phyloP scores from a whole-genome alignment of 2,329 filamentous ascomycete species.

The Trichoderma gracile region DNA sequence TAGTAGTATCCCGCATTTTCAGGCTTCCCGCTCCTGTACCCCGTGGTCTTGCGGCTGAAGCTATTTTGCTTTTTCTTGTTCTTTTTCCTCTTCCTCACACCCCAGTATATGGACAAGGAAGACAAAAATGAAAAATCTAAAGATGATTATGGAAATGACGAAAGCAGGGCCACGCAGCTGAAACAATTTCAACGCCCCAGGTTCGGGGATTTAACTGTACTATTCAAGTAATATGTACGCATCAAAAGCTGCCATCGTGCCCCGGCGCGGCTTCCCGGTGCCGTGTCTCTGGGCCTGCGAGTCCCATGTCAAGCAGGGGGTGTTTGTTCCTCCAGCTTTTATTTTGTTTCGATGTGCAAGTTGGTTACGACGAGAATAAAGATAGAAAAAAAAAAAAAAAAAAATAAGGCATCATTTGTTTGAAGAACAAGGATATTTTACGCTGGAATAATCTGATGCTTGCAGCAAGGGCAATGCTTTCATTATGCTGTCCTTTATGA shows the following conservation, averaged over 20 bases:
- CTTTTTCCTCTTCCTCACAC: neutral
- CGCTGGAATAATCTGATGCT: neutral
- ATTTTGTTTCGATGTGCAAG: neutral
- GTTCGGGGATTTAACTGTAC: neutral
- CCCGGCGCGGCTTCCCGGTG: neutral
- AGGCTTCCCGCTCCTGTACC: too few species aligned
- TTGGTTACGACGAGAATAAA: neutral
- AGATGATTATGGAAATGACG: too few species aligned
- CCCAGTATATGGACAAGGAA: neutral
- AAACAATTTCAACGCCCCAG: neutral
- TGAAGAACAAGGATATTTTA: neutral
- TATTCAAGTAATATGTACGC: too few species aligned
- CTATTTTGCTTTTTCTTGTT: neutral
- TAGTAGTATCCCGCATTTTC: too few species aligned
- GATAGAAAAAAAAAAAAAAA: neutral
- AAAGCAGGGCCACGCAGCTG: constrained; percentile 1
- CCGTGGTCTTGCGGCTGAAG: neutral
- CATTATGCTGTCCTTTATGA: neutral
- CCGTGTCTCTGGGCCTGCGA: constrained; percentile 6
- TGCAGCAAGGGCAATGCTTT: neutral
- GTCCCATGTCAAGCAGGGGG: neutral
- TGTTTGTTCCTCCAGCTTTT: neutral
- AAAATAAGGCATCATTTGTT: neutral
- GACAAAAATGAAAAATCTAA: too few species aligned
- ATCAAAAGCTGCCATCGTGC: neutral